A percentile compares a stretch with the other conserved stretches of the same genome.
Conservation (phyloP, 202 grass and related monocot genomes). For the Hordeum pubiflorum region DNA sequence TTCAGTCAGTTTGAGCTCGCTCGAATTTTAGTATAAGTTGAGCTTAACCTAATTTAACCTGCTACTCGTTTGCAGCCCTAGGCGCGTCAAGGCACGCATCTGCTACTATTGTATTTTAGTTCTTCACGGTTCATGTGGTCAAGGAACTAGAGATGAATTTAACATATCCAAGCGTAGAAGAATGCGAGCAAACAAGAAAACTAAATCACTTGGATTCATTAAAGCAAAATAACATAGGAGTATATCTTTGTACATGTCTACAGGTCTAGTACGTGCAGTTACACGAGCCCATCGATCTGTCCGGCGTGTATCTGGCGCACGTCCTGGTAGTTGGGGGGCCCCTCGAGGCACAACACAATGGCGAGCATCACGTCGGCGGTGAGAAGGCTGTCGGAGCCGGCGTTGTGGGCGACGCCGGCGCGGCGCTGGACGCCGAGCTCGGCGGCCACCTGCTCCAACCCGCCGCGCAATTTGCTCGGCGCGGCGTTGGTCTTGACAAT, state of each 20-base stretch:
- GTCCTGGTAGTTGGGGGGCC: neutral
- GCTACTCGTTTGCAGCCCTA: no score
- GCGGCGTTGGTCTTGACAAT: slow-evolving; percentile 25
- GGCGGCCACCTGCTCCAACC: slow-evolving; percentile 27
- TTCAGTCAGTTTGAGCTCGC: no score
- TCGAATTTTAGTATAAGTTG: no score
- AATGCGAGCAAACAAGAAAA: neutral
- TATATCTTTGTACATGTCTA: neutral
- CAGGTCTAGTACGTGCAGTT: neutral
- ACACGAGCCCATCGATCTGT: slow-evolving; percentile 18
- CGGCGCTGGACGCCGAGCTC: slow-evolving; percentile 16
- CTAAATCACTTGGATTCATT: neutral
- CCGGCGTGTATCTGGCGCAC: neutral
- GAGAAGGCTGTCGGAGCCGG: slow-evolving; percentile 56
- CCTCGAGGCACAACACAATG: neutral
- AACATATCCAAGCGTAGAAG: neutral
- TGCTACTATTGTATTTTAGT: no score
- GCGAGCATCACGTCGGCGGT: slow-evolving; percentile 21
- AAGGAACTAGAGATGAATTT: neutral
- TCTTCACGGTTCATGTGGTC: neutral
- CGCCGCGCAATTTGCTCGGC: no score
- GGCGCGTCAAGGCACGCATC: no score
- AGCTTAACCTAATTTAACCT: no score
- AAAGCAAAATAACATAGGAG: neutral
- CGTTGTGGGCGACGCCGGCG: slow-evolving; percentile 26